Conservation (phyloP, 2,329 filamentous ascomycete genomes). For the Pseudogymnoascus destructans region DNA sequence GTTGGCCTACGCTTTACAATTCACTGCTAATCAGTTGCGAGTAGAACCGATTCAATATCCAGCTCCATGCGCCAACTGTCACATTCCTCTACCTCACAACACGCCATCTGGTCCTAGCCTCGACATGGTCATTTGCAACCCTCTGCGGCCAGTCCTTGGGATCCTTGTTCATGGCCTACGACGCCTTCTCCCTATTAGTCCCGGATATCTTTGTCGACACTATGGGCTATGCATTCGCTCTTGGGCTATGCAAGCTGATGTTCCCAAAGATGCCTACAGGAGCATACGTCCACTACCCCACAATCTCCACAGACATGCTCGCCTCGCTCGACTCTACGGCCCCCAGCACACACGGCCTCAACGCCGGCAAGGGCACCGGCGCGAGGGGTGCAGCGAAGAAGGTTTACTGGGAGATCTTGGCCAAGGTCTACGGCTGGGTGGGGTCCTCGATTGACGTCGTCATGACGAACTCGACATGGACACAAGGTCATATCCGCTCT, state of each 20-base stretch:
- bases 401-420: constrained; percentile 78
- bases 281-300: constrained; percentile 95
- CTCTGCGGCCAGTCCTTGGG: constrained; percentile 88
- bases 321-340: constrained; percentile 54
- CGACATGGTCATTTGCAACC: constrained; percentile 84
- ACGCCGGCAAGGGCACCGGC: constrained; percentile 70
- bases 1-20: neutral
- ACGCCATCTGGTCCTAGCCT: constrained; percentile 71
- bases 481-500: constrained; percentile 64
- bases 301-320: constrained; percentile 97
- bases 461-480: constrained; percentile 97
- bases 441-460: constrained; percentile 80
- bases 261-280: constrained; percentile 72
- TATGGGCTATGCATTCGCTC: constrained; percentile 91
- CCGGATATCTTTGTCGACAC: constrained; percentile 95
- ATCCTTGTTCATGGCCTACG: constrained; percentile 75
- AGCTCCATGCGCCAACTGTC: constrained; percentile 68
- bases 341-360: constrained; percentile 47
- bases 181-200: constrained; percentile 81
- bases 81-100: constrained; percentile 86
- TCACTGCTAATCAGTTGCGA: constrained; percentile 12
- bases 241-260: constrained; percentile 69
- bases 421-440: constrained; percentile 66
- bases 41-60: constrained; percentile 81
- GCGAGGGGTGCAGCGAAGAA: constrained; percentile 58